phyloP scores from a whole-genome alignment of 139 green algal species.

The Closterium sp. region DNA sequence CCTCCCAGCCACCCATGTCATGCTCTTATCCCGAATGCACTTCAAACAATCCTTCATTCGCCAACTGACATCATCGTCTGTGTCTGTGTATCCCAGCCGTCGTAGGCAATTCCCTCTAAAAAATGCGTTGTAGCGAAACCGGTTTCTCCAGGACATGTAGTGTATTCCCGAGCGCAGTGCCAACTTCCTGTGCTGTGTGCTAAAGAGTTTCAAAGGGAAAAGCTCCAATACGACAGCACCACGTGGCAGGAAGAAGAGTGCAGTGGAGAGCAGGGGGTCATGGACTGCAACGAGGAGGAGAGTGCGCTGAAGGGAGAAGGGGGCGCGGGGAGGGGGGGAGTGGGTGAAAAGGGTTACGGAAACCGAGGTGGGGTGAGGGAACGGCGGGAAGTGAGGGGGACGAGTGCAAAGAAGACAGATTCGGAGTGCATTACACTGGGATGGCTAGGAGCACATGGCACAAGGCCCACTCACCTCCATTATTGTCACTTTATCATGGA shows the following conservation, averaged over 20 bases:
- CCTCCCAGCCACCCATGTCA: neutral
- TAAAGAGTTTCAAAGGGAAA: neutral
- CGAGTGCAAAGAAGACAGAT: neutral
- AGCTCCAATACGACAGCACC: constrained; percentile 1
- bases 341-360: neutral
- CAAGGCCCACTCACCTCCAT: neutral
- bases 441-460: neutral
- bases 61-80: neutral
- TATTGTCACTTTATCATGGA: neutral
- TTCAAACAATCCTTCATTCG: neutral
- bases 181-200: neutral
- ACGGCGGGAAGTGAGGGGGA: neutral
- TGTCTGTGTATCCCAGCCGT: neutral
- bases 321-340: neutral
- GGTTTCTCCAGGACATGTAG: constrained; percentile 3
- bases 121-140: neutral
- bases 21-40: neutral
- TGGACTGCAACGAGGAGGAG: neutral
- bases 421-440: neutral
- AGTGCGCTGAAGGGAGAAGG: neutral
- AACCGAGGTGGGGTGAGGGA: neutral
- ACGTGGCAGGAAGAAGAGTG: neutral
- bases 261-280: neutral
- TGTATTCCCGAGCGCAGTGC: neutral
- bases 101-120: neutral